Percentiles rank a stretch among this genome's conserved stretches.
Conservation (phyloP, 179 eudicot species). For the Sideroxylon spinosum region DNA sequence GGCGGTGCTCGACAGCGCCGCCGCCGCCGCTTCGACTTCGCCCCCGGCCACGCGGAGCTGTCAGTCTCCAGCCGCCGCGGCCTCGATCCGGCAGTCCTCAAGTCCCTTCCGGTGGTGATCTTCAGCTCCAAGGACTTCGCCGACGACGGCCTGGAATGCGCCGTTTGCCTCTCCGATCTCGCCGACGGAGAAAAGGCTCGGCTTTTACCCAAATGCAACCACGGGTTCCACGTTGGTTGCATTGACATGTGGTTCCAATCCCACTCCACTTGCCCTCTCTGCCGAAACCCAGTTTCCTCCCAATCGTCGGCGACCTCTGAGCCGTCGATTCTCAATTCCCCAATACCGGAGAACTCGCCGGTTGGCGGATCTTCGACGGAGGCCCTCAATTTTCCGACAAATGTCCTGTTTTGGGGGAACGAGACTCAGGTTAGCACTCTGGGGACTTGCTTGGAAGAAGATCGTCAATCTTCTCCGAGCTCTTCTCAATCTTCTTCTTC, state of each 20-base stretch:
- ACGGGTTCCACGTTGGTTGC: conserved; percentile 79
- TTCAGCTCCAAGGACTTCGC: conserved; percentile 43
- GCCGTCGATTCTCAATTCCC: background rate
- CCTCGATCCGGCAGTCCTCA: conserved; percentile 49
- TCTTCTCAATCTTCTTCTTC: conserved; percentile 22
- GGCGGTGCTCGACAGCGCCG: conserved; percentile 37
- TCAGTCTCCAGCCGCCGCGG: conserved; percentile 34
- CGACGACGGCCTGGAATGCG: conserved; percentile 67
- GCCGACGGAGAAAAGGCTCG: conserved; percentile 59
- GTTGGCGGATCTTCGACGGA: conserved; percentile 20
- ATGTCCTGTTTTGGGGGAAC: conserved; percentile 72
- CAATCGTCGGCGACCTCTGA: background rate
- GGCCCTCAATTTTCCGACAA: conserved; percentile 50
- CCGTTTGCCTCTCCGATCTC: conserved; percentile 73
- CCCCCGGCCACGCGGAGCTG: conserved; percentile 16
- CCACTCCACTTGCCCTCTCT: conserved; percentile 83
- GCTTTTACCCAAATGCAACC: conserved; percentile 66
- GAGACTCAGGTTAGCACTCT: conserved; percentile 46
- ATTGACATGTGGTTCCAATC: conserved; percentile 90
- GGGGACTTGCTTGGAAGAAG: conserved; percentile 25
- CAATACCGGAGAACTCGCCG: conserved; percentile 12
- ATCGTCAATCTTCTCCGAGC: background rate
- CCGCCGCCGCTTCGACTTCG: conserved; percentile 25
- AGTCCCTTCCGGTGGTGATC: conserved; percentile 38
- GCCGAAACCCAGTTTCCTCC: conserved; percentile 42